Base-by-base conservation (phyloP, 805 yeast species). In the Kluyveromyces nonfermentans region DNA sequence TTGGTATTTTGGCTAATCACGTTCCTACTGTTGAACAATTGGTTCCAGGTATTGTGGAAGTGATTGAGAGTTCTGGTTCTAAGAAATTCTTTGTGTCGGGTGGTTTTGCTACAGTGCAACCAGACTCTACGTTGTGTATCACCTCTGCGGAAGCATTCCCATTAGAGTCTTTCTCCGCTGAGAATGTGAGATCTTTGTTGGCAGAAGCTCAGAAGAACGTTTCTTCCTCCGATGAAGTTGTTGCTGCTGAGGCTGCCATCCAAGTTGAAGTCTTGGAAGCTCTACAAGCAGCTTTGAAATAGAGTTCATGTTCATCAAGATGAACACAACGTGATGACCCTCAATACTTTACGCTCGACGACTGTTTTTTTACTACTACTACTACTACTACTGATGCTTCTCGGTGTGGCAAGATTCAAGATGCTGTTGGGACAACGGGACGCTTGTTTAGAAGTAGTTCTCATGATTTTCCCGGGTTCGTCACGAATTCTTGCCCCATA, bases 211-310 rank as follows among this genome's bases (percentile, higher is more conserved):
- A 85, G 72, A 88, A 87, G 80, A 85, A 88, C 69, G 79, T 81
- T 36, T 60, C 82, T 48, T 82, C 95, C 48, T 69, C 90, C 40
- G 97, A 85, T 57, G 96, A 85, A 72, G 77, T 75, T 46, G 85
- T 78, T 53, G 93, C 94, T 57, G 94, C 96, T 53, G 95, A 85
- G 73, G 97, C 97, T 60, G 80, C 82, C 67, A 86, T 93, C 64
- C 93, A 90, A 76, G 75, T 90, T 63, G 97, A 93, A 73, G 96
- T 93, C 46, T 80, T 93, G 65, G 96, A 90, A 79, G 93, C 96
- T 59, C 75, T 90, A 65, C 83, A 85, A 67, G 77, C 56, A 8
- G 63, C 59, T 43, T 54, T 60, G 42, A 63, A 59, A 53, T 59
- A 49, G 44, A 14, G 30, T 25, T 25, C 18, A n/a, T 36, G 14